phyloP scores from a whole-genome alignment of 169 alveolate genomes.

The Plasmodium ovale region DNA sequence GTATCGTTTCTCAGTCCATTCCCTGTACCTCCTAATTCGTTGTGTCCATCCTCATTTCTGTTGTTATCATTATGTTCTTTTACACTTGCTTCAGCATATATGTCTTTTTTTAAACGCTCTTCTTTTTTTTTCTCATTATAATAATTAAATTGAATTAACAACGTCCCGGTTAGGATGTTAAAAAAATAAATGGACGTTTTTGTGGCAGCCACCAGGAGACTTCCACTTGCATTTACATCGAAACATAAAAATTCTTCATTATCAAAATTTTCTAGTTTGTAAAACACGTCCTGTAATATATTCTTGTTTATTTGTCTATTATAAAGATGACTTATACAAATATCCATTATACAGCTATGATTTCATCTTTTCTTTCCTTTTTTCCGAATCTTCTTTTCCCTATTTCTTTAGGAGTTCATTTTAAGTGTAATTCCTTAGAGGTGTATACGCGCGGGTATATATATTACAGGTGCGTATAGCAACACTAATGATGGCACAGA shows the following conservation, averaged over 20 bases:
- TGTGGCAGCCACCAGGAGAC: constrained; percentile 42
- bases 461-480: background rate
- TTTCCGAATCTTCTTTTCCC: background rate
- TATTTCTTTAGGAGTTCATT: constrained; percentile 11
- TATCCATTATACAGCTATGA: constrained; percentile 61
- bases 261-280: constrained; percentile 57
- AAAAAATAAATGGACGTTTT: constrained; percentile 59
- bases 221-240: constrained; percentile 67
- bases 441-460: background rate
- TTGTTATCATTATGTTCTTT: background rate
- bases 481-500: background rate
- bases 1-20: background rate
- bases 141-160: constrained; percentile 39
- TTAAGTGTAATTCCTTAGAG: background rate
- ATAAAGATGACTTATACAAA: constrained; percentile 68
- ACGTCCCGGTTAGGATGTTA: constrained; percentile 54
- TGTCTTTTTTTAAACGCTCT: constrained; percentile 3
- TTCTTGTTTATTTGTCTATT: constrained; percentile 62
- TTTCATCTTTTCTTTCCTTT: constrained; percentile 33
- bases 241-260: constrained; percentile 71
- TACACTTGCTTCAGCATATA: background rate
- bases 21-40: background rate
- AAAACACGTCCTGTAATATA: constrained; percentile 66
- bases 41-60: background rate
- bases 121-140: constrained; percentile 34